Percentiles rank a stretch among this genome's conserved stretches.
These are phyloP conservation scores for Annulohypoxylon moriforme DNA, from an alignment of 495 filamentous ascomycete species.

Conservation along the genomic window DNA sequence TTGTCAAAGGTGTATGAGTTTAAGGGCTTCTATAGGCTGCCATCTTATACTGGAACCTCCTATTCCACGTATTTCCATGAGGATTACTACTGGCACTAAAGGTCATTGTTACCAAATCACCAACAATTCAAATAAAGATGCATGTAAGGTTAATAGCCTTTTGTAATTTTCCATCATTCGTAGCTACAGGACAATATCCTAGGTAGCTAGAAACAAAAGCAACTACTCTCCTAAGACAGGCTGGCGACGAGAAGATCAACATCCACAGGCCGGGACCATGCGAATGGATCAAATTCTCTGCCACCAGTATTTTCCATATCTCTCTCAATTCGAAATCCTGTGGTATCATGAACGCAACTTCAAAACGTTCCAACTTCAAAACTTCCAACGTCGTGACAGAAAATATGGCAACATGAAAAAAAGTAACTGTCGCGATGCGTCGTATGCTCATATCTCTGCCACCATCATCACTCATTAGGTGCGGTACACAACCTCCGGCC, in stretches of 20 bases:
- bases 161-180: background rate
- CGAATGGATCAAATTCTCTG: background rate
- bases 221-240: background rate
- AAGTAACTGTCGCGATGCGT: background rate
- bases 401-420: background rate
- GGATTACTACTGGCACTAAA: no score
- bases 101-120: background rate
- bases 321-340: background rate
- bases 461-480: background rate
- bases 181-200: background rate
- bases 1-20: no score
- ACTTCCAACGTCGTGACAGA: background rate
- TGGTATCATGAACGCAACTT: background rate
- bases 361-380: background rate
- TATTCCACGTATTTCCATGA: no score
- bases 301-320: background rate
- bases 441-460: background rate
- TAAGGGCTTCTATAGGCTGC: no score
- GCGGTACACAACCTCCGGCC: background rate
- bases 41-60: no score
- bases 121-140: background rate
- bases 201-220: background rate
- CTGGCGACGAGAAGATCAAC: background rate
- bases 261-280: background rate
- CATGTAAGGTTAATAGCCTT: background rate